Percentiles rank a stretch among this genome's conserved stretches.
phyloP scores from a whole-genome alignment of 2,329 filamentous ascomycete species.

The Sporothrix phasma region DNA sequence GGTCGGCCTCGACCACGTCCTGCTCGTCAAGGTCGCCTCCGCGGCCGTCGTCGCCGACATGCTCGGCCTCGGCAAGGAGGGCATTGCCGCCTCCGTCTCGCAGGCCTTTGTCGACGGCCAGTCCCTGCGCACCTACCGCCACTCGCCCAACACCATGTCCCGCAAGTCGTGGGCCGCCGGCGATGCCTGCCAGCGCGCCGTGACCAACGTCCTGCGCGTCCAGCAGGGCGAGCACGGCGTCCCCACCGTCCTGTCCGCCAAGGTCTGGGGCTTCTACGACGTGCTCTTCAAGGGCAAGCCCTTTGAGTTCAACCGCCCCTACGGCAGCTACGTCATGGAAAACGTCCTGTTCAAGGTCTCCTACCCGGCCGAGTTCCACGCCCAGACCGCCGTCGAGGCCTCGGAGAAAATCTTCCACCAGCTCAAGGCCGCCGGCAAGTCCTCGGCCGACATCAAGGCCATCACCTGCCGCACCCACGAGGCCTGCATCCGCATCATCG shows the following conservation, averaged over 20 bases:
- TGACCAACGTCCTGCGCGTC: slow-evolving; percentile 85
- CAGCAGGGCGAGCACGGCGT: slow-evolving; percentile 84
- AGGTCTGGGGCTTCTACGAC: slow-evolving; percentile 97
- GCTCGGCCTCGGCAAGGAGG: slow-evolving; percentile 77
- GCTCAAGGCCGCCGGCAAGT: slow-evolving; percentile 77
- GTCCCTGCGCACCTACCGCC: slow-evolving; percentile 90
- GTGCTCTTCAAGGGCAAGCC: slow-evolving; percentile 93
- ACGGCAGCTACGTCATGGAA: slow-evolving; percentile 99
- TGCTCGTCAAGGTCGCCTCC: slow-evolving; percentile 94
- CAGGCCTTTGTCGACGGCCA: slow-evolving; percentile 98
- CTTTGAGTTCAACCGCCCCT: slow-evolving; percentile 91
- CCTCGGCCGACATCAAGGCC: slow-evolving; percentile 83
- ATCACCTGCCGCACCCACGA: slow-evolving; percentile 95
- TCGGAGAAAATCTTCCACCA: slow-evolving; percentile 79
- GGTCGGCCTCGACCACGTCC: slow-evolving; percentile 94
- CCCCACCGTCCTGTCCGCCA: slow-evolving; percentile 84
- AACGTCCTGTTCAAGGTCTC: slow-evolving; percentile 99
- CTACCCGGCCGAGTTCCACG: slow-evolving; percentile 79
- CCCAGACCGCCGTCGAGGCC: slow-evolving; percentile 93
- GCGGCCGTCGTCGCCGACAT: slow-evolving; percentile 92
- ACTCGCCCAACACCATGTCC: slow-evolving; percentile 98
- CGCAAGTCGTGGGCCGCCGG: slow-evolving; percentile 98
- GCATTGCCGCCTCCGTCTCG: slow-evolving; percentile 90
- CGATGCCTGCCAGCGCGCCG: slow-evolving; percentile 91
- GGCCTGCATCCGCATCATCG: slow-evolving; percentile 96